Evolutionary conservation across 176 grass and related monocot species (phyloP), one percentile per base, ranked within the genome.

Genomic region (Carex kokanica): DNA sequence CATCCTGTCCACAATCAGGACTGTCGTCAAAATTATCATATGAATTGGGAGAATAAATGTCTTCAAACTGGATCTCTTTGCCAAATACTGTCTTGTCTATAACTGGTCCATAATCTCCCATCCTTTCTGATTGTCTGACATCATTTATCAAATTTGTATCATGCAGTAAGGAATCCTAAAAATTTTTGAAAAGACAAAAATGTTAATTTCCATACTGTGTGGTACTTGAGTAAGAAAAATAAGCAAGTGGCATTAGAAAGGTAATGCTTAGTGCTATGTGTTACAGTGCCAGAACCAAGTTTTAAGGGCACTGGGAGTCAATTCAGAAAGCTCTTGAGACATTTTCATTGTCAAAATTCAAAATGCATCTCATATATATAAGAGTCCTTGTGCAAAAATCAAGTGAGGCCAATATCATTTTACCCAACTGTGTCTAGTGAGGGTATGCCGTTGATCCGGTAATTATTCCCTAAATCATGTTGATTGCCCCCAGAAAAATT

Each of bases 11-110:
- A 67, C 40, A 82, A 23, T 82, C 36, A 29, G 45, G 59, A 66
- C 45, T 64, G 14, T 17, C 45, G 51, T 27, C 45, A 43, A 82
- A 65, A 65, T 65, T 52, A 51, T 66, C 12, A 66, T 53, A 64
- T 82, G 58, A 81, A 81, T 81, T 13, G 7, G 31, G 78, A 60
- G 31, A 81, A 60, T 62, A 61, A 31, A 51, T 41, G 62, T 66
- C 45, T 82, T 66, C 23, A 49, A 82, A 66, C 8, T 82, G 80
- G 38, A 16, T 61, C 40, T 66, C 80, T 67, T 82, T 51, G 60
- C 66, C 60, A 53, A 51, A 66, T 11, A 9, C 38, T 12, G 4
- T 25, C 21, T 66, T 51, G 40, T 66, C n/a, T 25, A 53, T n/a
- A 82, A 51, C 65, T 29, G 60, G 20, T 40, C 16, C 36, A 67